Percentiles rank a stretch among this genome's conserved stretches.
phyloP scores from a whole-genome alignment of 2,329 filamentous ascomycete genomes.

The Exserohilum turcica region DNA sequence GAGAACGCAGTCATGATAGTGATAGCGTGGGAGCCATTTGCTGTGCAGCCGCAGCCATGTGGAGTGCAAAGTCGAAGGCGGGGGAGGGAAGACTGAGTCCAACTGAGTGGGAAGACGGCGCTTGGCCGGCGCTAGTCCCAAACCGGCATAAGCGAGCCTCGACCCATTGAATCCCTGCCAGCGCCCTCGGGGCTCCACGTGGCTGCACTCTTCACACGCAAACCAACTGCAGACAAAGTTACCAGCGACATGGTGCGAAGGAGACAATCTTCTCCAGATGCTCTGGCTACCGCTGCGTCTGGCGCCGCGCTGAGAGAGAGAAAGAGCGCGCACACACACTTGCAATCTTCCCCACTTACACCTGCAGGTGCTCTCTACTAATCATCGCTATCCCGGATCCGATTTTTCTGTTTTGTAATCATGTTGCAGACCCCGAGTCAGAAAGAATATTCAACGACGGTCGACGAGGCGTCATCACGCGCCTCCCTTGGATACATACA shows the following conservation, averaged over 20 bases:
- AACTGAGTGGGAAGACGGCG: neutral
- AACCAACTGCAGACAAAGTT: neutral
- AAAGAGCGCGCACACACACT: too few species aligned
- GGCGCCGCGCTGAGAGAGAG: too few species aligned
- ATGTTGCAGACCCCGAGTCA: constrained; percentile 11
- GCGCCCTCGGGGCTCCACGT: neutral
- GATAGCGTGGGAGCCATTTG: too few species aligned
- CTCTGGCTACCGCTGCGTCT: too few species aligned
- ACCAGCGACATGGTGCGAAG: neutral
- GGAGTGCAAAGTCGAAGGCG: too few species aligned
- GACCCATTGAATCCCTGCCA: neutral
- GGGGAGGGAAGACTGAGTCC: too few species aligned
- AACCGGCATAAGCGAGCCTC: neutral
- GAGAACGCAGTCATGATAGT: too few species aligned
- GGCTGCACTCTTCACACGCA: neutral
- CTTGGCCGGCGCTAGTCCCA: neutral
- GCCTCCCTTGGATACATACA: too few species aligned
- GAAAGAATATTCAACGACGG: too few species aligned
- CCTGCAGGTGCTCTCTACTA: constrained; percentile 15
- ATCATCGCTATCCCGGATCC: constrained; percentile 15
- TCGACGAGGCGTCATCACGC: too few species aligned
- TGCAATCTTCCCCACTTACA: neutral
- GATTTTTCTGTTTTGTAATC: constrained; percentile 39
- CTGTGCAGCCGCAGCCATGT: too few species aligned
- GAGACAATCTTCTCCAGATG: too few species aligned